These are phyloP conservation scores for Begonia loranthoides DNA, from an alignment of 306 rosid species.

Conservation along the genomic window DNA sequence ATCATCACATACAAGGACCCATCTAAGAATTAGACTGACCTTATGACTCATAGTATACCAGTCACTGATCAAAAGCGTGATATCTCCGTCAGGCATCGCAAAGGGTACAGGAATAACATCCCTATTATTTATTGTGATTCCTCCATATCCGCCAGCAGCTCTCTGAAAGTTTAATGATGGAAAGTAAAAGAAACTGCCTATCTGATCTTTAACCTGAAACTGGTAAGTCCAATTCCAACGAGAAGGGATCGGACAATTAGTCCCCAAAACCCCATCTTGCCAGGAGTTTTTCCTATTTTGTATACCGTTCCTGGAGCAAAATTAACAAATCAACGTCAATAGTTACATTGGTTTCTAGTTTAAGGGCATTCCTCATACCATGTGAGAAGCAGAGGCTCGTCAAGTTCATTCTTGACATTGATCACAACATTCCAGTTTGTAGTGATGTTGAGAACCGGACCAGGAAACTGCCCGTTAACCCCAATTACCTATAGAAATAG, in stretches of 20 bases:
- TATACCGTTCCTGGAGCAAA: constrained; percentile 50
- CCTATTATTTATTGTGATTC: constrained; percentile 53
- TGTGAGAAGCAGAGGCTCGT: constrained; percentile 58
- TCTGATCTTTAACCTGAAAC: background rate
- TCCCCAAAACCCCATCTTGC: constrained; percentile 87
- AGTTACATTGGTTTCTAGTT: too few relatives aligned
- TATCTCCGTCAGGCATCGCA: constrained; percentile 59
- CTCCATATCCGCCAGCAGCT: constrained; percentile 91
- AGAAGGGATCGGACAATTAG: constrained; percentile 86
- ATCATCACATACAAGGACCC: background rate
- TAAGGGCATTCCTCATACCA: constrained; percentile 31
- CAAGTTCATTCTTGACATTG: constrained; percentile 58
- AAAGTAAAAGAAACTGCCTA: background rate
- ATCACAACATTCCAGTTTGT: constrained; percentile 57
- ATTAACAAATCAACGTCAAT: background rate
- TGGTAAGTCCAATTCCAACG: constrained; percentile 82
- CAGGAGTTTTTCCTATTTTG: constrained; percentile 74
- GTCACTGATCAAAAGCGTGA: constrained; percentile 61
- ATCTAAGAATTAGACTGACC: constrained; percentile 25
- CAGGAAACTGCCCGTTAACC: constrained; percentile 64
- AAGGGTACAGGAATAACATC: constrained; percentile 48
- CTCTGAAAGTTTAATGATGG: constrained; percentile 38
- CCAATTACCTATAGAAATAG: constrained; percentile 47
- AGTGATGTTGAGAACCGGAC: constrained; percentile 55
- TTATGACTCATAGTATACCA: constrained; percentile 57